These are phyloP conservation scores for Casuarina cunninghamiana DNA, from an alignment of 306 rosid species.

Conservation along the genomic window DNA sequence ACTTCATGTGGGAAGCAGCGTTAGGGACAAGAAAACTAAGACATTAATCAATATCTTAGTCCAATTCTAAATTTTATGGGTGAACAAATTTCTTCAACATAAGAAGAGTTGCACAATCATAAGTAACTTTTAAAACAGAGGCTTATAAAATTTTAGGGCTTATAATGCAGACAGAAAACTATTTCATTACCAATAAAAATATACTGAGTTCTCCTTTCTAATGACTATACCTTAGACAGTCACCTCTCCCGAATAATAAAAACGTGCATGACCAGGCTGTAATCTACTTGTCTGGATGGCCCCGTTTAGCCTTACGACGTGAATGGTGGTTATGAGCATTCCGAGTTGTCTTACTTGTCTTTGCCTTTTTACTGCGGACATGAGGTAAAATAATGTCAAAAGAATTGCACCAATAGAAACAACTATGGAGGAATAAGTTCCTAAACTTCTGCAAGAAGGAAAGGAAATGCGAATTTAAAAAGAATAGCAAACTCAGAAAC, in stretches of 20 bases:
- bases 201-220: neutral
- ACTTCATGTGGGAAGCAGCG: neutral
- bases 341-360: slow-evolving; percentile 53
- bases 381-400: slow-evolving; percentile 9
- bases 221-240: slow-evolving; percentile 36
- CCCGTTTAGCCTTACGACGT: slow-evolving; percentile 85
- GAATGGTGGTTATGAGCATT: slow-evolving; percentile 44
- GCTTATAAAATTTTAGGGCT: neutral
- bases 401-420: neutral
- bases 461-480: slow-evolving; percentile 11
- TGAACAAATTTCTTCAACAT: neutral
- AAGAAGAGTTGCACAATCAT: neutral
- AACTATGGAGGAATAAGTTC: neutral
- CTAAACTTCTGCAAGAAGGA: slow-evolving; percentile 12
- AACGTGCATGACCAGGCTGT: slow-evolving; percentile 19
- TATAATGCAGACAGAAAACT: neutral
- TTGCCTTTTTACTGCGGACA: slow-evolving; percentile 59
- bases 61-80: neutral
- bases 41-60: neutral
- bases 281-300: slow-evolving; percentile 70
- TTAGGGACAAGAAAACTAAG: neutral
- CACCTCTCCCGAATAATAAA: slow-evolving; percentile 15
- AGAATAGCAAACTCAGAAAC: slow-evolving; percentile 23
- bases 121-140: neutral
- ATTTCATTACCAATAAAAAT: neutral